These are phyloP conservation scores for Chalciporus piperatoides DNA, from an alignment of 1,284 basidiomycete species.

Conservation along the genomic window DNA sequence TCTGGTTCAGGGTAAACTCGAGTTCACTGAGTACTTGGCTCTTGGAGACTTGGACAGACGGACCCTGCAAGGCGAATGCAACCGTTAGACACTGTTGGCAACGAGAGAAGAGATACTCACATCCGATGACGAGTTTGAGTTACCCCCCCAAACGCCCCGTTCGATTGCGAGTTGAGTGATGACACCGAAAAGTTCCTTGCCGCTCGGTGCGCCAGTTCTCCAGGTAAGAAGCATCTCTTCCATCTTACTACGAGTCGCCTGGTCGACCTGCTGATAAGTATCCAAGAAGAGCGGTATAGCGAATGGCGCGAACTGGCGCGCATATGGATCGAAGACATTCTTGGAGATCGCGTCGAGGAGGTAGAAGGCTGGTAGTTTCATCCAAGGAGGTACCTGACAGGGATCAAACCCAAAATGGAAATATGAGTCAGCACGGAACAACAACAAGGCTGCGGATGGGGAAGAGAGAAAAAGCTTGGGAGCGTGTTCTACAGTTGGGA, in stretches of 20 bases:
- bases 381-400: conserved; percentile 79
- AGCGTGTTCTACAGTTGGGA: conserved; percentile 24
- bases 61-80: conserved; percentile 21
- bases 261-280: conserved; percentile 83
- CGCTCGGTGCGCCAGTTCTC: conserved; percentile 77
- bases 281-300: conserved; percentile 79
- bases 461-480: conserved; percentile 21
- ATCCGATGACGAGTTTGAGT: conserved; percentile 38
- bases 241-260: conserved; percentile 84
- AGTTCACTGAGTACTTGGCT: conserved; percentile 77
- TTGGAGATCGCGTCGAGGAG: conserved; percentile 96
- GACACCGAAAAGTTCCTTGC: conserved; percentile 81
- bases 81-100: not conserved
- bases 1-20: conserved; percentile 73
- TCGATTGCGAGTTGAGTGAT: conserved; percentile 73
- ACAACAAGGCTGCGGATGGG: conserved; percentile 33
- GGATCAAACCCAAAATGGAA: conserved; percentile 34
- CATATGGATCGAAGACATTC: conserved; percentile 89
- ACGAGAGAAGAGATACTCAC: conserved; percentile 22
- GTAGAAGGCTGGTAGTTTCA: conserved; percentile 94
- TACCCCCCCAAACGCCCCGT: conserved; percentile 70
- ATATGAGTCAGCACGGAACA: conserved; percentile 63
- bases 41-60: conserved; percentile 53
- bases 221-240: conserved; percentile 94
- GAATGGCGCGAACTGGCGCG: conserved; percentile 72